Evolutionary conservation across 495 filamentous ascomycete species (phyloP).

Genomic region (Trypethelium eluteriae): DNA sequence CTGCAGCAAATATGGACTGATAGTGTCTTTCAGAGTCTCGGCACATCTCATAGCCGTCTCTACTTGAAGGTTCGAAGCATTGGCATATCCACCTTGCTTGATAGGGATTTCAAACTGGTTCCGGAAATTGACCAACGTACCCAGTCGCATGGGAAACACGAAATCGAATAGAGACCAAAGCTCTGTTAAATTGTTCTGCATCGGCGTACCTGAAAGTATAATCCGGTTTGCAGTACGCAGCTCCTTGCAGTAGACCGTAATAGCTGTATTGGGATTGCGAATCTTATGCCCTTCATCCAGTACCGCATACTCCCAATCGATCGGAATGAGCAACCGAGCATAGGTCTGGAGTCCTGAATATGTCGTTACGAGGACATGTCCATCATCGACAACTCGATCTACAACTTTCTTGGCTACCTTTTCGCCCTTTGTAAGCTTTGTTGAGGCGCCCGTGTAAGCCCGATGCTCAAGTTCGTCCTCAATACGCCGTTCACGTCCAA

Average conservation of each 20-base stretch:
- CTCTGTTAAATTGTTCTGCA: conserved; percentile 96
- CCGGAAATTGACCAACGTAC: conserved; percentile 81
- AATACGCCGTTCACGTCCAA: conserved; percentile 58
- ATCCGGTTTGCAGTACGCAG: conserved; percentile 78
- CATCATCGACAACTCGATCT: conserved; percentile 71
- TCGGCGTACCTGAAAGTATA: conserved; percentile 91
- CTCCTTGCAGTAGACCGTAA: conserved; percentile 89
- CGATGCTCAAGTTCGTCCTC: conserved; percentile 57
- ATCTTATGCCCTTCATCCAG: conserved; percentile 98
- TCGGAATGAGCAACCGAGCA: conserved; percentile 63
- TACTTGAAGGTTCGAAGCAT: conserved; percentile 84
- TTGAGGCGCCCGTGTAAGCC: conserved; percentile 34
- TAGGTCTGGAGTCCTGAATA: conserved; percentile 91
- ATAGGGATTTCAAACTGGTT: conserved; percentile 89
- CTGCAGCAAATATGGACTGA: conserved; percentile 88
- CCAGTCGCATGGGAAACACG: conserved; percentile 88
- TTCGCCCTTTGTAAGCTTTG: conserved; percentile 44
- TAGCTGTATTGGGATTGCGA: conserved; percentile 83
- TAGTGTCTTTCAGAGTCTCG: conserved; percentile 80
- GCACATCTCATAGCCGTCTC: conserved; percentile 87
- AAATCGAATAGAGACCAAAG: conserved; percentile 97
- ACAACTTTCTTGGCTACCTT: conserved; percentile 71
- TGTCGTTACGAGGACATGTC: conserved; percentile 89
- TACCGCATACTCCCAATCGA: conserved; percentile 87
- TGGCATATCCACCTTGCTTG: conserved; percentile 82